Conservation (phyloP, 257 asterid genomes). For the Solanum piurae region DNA sequence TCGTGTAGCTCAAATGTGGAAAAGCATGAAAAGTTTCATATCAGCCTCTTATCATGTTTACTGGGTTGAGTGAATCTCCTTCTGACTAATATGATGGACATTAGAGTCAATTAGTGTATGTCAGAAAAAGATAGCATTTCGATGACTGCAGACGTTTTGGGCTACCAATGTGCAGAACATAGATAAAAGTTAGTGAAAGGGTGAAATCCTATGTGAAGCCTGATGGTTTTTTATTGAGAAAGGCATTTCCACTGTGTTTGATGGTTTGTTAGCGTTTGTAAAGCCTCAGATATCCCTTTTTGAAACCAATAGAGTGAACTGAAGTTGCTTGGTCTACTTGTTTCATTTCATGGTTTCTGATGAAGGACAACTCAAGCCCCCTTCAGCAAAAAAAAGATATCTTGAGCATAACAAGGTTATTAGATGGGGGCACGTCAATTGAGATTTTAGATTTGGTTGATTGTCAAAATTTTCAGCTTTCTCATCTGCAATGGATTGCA, state of each 20-base stretch:
- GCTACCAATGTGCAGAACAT: not conserved
- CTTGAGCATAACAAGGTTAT: not conserved
- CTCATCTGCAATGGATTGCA: not conserved
- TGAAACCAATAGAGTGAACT: not conserved
- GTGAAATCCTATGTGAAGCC: not conserved
- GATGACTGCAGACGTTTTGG: not conserved
- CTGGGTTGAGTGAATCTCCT: not conserved
- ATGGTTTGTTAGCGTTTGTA: not conserved
- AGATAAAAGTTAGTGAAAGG: not conserved
- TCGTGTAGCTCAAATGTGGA: not conserved
- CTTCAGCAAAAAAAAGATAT: not conserved
- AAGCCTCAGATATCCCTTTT: not conserved
- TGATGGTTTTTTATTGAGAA: not conserved
- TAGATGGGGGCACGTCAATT: not conserved
- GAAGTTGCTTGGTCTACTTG: not conserved
- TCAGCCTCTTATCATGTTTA: not conserved
- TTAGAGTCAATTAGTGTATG: not conserved
- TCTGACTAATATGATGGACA: not conserved
- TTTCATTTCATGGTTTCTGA: not conserved
- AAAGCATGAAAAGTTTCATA: not conserved
- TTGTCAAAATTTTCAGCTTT: not conserved
- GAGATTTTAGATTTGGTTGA: not conserved
- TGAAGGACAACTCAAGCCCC: not conserved
- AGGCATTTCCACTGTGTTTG: not conserved
- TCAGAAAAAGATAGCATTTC: not conserved